phyloP scores from a whole-genome alignment of 805 yeast species.

The Huiozyma naganishii region DNA sequence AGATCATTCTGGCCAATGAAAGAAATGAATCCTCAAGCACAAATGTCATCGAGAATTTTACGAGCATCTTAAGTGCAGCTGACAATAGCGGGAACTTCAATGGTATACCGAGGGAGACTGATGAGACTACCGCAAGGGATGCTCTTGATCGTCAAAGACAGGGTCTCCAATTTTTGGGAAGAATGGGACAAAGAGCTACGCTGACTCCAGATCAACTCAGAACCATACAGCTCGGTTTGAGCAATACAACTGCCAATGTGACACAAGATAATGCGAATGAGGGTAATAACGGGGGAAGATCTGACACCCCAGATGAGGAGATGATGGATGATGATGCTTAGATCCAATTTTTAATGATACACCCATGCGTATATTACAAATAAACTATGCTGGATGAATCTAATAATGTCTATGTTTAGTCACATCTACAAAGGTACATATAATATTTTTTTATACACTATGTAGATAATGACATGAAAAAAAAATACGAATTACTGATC shows the following conservation, averaged over 20 bases:
- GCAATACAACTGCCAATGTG: slow-evolving; percentile 8
- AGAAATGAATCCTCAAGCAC: slow-evolving; percentile 12
- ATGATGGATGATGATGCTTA: neutral
- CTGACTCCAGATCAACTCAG: slow-evolving; percentile 20
- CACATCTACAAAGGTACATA: too few relatives aligned
- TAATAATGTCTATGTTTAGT: too few relatives aligned
- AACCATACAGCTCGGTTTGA: slow-evolving; percentile 18
- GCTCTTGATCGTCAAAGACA: neutral
- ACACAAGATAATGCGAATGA: slow-evolving; percentile 2
- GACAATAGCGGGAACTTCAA: neutral
- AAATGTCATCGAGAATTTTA: neutral
- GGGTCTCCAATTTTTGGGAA: neutral
- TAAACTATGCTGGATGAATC: too few relatives aligned
- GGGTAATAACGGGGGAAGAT: slow-evolving; percentile 12
- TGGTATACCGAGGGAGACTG: neutral
- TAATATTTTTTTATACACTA: too few relatives aligned
- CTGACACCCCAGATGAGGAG: slow-evolving; percentile 23
- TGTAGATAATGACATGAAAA: too few relatives aligned
- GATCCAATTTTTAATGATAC: too few relatives aligned
- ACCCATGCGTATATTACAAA: too few relatives aligned
- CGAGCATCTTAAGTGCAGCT: neutral
- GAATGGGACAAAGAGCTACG: slow-evolving; percentile 7
- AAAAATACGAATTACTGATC: too few relatives aligned
- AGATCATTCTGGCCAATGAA: slow-evolving; percentile 20
- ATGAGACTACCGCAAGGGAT: neutral